Percentiles rank a stretch among this genome's conserved stretches.
These are phyloP conservation scores for Talinum fruticosum DNA, from an alignment of 148 eudicot genomes.

Conservation along the genomic window DNA sequence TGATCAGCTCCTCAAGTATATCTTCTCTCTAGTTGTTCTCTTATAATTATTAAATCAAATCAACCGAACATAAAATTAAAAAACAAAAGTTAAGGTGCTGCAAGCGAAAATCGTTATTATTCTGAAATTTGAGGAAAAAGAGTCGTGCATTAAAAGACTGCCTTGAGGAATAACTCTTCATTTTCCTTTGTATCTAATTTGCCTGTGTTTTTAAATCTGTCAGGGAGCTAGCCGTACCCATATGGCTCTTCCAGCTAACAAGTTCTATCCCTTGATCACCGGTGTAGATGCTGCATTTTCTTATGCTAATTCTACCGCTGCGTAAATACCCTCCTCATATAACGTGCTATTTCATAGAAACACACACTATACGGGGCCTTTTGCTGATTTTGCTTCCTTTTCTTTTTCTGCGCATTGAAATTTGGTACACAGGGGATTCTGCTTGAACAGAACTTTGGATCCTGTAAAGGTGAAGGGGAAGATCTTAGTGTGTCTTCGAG, in stretches of 20 bases:
- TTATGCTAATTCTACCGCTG: background rate
- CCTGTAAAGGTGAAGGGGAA: conserved; percentile 12
- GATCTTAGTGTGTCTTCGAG: conserved; percentile 10
- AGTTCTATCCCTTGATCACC: background rate
- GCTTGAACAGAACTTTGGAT: background rate
- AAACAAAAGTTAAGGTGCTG: no score
- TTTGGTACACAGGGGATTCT: background rate
- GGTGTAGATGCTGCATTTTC: background rate
- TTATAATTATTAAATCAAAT: no score
- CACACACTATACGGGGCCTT: background rate
- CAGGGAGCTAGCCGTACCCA: conserved; percentile 3
- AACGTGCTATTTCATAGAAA: background rate
- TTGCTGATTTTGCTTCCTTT: no score
- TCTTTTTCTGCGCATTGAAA: no score
- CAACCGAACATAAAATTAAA: no score
- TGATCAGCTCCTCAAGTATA: no score
- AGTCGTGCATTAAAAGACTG: no score
- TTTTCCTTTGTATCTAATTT: background rate
- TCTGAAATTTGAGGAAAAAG: no score
- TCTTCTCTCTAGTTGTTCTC: no score
- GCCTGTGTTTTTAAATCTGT: background rate
- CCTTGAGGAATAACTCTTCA: no score
- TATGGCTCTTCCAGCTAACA: conserved; percentile 1
- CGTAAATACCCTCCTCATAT: background rate
- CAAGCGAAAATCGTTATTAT: no score